Conservation (phyloP, 306 rosid genomes). For the Parietaria judaica region DNA sequence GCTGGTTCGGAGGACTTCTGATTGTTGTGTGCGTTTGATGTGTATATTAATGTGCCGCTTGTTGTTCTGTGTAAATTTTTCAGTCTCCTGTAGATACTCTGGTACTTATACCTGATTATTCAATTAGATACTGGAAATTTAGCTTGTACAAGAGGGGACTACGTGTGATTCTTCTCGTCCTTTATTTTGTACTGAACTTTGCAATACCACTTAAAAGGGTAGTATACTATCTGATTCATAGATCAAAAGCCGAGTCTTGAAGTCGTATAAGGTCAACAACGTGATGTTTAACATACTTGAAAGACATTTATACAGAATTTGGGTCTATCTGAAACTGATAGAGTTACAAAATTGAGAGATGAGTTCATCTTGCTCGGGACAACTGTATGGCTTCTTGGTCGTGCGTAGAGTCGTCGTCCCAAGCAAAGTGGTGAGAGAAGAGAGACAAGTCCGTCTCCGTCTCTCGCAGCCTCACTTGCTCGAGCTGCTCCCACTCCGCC, state of each 20-base stretch:
- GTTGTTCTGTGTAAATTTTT: constrained; percentile 32
- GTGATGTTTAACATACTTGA: too few relatives aligned
- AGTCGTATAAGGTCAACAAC: too few relatives aligned
- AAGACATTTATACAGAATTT: background rate
- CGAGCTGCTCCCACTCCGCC: constrained; percentile 75
- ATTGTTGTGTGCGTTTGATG: constrained; percentile 21
- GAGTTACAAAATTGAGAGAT: background rate
- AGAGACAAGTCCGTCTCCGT: constrained; percentile 12
- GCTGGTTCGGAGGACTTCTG: constrained; percentile 26
- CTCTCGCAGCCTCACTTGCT: constrained; percentile 46
- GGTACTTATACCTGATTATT: constrained; percentile 9
- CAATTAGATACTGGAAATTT: background rate
- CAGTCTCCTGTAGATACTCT: constrained; percentile 32
- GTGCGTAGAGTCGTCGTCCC: constrained; percentile 71
- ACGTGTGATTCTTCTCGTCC: background rate
- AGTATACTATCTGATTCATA: too few relatives aligned
- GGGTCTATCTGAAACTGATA: background rate
- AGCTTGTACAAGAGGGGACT: background rate
- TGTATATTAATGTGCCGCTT: constrained; percentile 36
- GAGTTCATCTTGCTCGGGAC: constrained; percentile 61
- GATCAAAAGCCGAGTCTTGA: too few relatives aligned
- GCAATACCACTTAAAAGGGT: too few relatives aligned
- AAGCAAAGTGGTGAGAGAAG: constrained; percentile 53
- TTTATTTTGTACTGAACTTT: too few relatives aligned
- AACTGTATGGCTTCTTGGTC: constrained; percentile 88